Evolutionary conservation across 2,329 filamentous ascomycete species (phyloP).

Genomic region (Phyllosticta citrichinensis): DNA sequence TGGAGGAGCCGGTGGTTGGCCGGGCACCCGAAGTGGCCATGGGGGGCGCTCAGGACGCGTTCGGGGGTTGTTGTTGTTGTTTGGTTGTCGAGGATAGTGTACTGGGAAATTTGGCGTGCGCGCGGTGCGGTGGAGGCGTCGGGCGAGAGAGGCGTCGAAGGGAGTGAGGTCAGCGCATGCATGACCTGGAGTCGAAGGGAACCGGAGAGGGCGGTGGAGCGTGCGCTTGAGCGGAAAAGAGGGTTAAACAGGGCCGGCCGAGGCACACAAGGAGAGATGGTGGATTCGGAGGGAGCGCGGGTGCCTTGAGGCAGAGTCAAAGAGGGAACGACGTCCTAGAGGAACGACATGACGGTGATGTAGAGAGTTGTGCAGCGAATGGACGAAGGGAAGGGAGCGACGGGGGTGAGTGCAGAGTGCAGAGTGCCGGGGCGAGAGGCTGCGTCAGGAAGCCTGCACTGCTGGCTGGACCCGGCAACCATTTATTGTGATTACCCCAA

Average conservation of each 20-base stretch:
- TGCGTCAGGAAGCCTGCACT: no score
- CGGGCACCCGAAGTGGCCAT: slow-evolving; percentile 23
- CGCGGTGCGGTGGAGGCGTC: slow-evolving; percentile 12
- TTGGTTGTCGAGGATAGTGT: neutral
- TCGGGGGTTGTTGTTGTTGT: neutral
- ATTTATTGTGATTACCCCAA: no score
- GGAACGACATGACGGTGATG: neutral
- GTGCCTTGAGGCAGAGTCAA: neutral
- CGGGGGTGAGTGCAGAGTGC: neutral
- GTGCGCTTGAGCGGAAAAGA: neutral
- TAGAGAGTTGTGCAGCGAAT: neutral
- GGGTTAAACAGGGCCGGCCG: neutral
- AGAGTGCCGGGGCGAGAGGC: neutral
- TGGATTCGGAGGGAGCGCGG: neutral
- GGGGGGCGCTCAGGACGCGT: slow-evolving; percentile 14
- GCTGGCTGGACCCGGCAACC: no score
- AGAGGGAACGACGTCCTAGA: neutral
- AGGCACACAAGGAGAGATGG: neutral
- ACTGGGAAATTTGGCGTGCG: neutral
- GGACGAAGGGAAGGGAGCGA: neutral
- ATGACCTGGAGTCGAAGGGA: slow-evolving; percentile 1
- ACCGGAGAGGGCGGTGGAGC: neutral
- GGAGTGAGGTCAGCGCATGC: slow-evolving; percentile 8
- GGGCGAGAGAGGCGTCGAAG: slow-evolving; percentile 12
- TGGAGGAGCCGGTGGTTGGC: slow-evolving; percentile 13